Percentiles rank a stretch among this genome's conserved stretches.
Evolutionary conservation across 257 asterid genomes (phyloP).

Genomic region (Jasminum sambac): DNA sequence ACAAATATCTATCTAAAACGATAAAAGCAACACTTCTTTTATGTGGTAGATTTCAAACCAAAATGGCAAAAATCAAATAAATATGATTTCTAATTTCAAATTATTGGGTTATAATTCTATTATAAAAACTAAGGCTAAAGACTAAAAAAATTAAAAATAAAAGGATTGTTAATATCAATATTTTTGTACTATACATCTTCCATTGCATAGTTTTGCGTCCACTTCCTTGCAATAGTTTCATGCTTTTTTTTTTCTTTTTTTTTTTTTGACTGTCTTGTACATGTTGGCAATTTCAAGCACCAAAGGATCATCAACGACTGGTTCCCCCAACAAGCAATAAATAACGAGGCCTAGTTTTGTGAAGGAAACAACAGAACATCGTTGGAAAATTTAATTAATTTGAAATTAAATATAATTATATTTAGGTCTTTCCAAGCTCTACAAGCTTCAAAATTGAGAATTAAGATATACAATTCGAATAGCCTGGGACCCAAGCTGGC

Average conservation of each 20-base stretch:
- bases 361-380: background rate
- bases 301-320: constrained; percentile 7
- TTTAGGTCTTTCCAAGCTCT: no score
- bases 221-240: constrained; percentile 43
- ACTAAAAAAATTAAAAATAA: no score
- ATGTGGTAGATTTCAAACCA: no score
- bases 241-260: no score
- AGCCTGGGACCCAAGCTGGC: background rate
- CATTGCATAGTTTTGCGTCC: constrained; percentile 55
- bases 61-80: no score
- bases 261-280: background rate
- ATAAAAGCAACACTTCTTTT: no score
- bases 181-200: no score
- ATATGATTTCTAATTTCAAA: no score
- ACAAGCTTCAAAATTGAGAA: background rate
- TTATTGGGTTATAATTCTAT: no score
- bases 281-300: background rate
- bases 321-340: constrained; percentile 51
- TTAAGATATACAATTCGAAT: background rate
- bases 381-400: background rate
- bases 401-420: background rate
- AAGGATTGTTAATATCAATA: no score
- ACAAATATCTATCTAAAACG: no score
- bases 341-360: constrained; percentile 37
- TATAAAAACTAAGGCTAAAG: no score